Evolutionary conservation across 805 yeast genomes (phyloP).

Genomic region (Lipomyces yamadae): DNA sequence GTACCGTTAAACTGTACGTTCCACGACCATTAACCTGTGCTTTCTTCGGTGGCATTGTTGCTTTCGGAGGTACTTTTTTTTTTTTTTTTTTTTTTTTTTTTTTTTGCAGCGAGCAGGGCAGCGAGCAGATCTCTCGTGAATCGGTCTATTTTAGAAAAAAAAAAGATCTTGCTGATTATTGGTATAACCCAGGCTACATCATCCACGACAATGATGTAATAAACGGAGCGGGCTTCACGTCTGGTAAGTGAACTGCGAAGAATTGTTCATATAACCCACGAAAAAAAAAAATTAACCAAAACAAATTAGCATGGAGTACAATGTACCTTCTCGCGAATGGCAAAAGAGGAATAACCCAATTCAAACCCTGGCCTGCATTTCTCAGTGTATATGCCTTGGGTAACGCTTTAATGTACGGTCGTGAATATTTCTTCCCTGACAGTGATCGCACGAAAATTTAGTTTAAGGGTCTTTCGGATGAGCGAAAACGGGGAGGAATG

Average conservation of each 20-base stretch:
- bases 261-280: not conserved
- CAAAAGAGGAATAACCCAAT: slow-evolving; percentile 47
- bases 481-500: not conserved
- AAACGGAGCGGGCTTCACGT: slow-evolving; percentile 76
- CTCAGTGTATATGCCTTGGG: slow-evolving; percentile 62
- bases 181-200: slow-evolving; percentile 49
- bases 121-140: too few relatives aligned
- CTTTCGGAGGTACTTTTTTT: slow-evolving; percentile 35
- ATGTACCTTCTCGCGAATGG: slow-evolving; percentile 76
- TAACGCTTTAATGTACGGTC: slow-evolving; percentile 71
- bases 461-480: not conserved
- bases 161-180: not conserved
- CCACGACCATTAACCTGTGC: slow-evolving; percentile 38
- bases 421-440: slow-evolving; percentile 60
- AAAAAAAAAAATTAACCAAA: not conserved
- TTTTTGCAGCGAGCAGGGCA: too few relatives aligned
- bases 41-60: slow-evolving; percentile 36
- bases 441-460: slow-evolving; percentile 16
- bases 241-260: slow-evolving; percentile 38
- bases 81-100: too few relatives aligned
- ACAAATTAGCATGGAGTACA: slow-evolving; percentile 71
- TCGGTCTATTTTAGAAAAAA: too few relatives aligned
- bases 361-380: slow-evolving; percentile 61
- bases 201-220: slow-evolving; percentile 74
- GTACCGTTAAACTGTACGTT: slow-evolving; percentile 11